Evolutionary conservation across 257 asterid species (phyloP).

Genomic region (Paraleonurus japonicus): DNA sequence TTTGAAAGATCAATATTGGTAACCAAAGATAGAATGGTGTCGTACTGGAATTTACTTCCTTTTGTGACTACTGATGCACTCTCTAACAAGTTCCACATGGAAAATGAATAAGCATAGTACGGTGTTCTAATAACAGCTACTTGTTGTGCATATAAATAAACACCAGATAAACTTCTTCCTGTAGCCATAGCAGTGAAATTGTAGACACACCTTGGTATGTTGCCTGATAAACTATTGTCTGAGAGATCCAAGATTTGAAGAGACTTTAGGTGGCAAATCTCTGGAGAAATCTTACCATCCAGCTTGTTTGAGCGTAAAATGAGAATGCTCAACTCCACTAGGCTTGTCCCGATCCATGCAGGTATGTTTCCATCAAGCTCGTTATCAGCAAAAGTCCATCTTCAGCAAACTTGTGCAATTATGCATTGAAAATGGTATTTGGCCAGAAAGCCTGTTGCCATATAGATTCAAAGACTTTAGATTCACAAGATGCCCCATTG

Average conservation of each 20-base stretch:
- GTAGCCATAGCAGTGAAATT: conserved; percentile 29
- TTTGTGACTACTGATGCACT: not conserved
- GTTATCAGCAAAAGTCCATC: conserved; percentile 26
- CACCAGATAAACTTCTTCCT: not conserved
- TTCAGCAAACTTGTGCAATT: conserved; percentile 20
- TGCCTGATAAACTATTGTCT: conserved; percentile 21
- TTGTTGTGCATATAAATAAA: not conserved
- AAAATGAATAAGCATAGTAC: too few species aligned
- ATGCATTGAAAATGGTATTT: conserved; percentile 25
- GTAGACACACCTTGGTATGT: conserved; percentile 23
- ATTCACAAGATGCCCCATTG: conserved; percentile 23
- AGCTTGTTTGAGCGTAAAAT: conserved; percentile 31
- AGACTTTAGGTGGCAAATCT: conserved; percentile 19
- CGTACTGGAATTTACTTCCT: not conserved
- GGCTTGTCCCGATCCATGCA: conserved; percentile 30
- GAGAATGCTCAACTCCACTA: conserved; percentile 18
- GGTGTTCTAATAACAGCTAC: not conserved
- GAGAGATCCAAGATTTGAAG: conserved; percentile 37
- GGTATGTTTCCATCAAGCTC: conserved; percentile 25
- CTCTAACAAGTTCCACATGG: not conserved
- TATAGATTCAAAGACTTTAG: conserved; percentile 25
- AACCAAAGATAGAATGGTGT: not conserved
- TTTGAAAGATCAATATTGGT: not conserved
- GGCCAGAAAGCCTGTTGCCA: conserved; percentile 27
- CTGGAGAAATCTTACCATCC: conserved; percentile 23